Evolutionary conservation across 1,139 yeast genomes (phyloP).

Genomic region (Hanseniaspora uvarum): DNA sequence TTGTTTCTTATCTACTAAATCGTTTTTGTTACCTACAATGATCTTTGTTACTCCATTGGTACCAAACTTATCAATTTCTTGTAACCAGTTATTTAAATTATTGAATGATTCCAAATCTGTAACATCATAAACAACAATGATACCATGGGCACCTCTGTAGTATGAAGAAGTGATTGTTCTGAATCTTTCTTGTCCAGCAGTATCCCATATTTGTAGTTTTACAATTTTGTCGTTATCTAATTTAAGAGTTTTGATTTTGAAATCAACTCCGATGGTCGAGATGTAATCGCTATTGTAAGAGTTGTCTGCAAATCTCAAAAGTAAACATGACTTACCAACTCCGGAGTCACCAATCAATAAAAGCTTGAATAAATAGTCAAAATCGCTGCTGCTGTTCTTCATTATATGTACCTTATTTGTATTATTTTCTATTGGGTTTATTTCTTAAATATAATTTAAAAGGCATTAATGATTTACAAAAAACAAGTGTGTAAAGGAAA

Average conservation of each 20-base stretch:
- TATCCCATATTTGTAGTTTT: constrained; percentile 97
- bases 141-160: constrained; percentile 98
- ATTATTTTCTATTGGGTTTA: not conserved
- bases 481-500: not conserved
- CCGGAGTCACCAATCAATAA: constrained; percentile 96
- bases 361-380: constrained; percentile 93
- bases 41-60: constrained; percentile 95
- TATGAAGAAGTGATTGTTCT: constrained; percentile 96
- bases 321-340: constrained; percentile 91
- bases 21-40: constrained; percentile 94
- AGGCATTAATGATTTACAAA: not conserved
- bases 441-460: not conserved
- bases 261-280: constrained; percentile 95
- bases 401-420: not conserved
- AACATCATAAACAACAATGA: constrained; percentile 93
- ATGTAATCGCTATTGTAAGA: constrained; percentile 95
- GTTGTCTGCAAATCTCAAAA: constrained; percentile 93
- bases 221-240: constrained; percentile 86
- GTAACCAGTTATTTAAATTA: constrained; percentile 97
- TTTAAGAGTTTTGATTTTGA: constrained; percentile 93
- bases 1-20: constrained; percentile 83
- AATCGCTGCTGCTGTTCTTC: constrained; percentile 60
- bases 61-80: constrained; percentile 96
- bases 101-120: constrained; percentile 96
- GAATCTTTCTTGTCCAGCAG: constrained; percentile 97